phyloP scores from a whole-genome alignment of 2,329 filamentous ascomycete genomes.

The Aureobasidium leucospermi region DNA sequence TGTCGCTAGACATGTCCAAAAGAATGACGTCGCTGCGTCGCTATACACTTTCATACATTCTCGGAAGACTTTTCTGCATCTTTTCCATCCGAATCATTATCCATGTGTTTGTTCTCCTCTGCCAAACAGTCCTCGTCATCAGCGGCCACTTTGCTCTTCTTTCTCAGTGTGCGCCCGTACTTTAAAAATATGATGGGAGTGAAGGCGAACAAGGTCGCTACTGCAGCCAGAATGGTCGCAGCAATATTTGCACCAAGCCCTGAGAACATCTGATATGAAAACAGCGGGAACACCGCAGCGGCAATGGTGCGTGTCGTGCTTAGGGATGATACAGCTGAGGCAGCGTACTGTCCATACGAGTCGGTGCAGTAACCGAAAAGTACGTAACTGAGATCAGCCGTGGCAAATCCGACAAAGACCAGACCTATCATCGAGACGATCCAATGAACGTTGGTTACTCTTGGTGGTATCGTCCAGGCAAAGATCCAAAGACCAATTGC shows the following conservation, averaged over 20 bases:
- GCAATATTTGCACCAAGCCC: slow-evolving; percentile 9
- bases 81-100: slow-evolving; percentile 15
- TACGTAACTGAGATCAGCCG: slow-evolving; percentile 36
- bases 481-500: slow-evolving; percentile 37
- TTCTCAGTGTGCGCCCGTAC: slow-evolving; percentile 16
- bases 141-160: slow-evolving; percentile 16
- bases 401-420: slow-evolving; percentile 37
- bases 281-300: slow-evolving; percentile 30
- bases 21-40: too few species aligned
- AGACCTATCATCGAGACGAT: slow-evolving; percentile 35
- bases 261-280: slow-evolving; percentile 21
- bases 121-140: slow-evolving; percentile 15
- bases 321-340: slow-evolving; percentile 34
- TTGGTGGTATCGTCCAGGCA: slow-evolving; percentile 40
- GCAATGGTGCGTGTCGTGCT: slow-evolving; percentile 30
- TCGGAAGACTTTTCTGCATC: slow-evolving; percentile 1
- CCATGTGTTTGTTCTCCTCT: slow-evolving; percentile 19
- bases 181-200: slow-evolving; percentile 19
- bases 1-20: too few species aligned
- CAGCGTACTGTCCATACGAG: slow-evolving; percentile 35
- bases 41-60: background rate
- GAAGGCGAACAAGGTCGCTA: slow-evolving; percentile 32
- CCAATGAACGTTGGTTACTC: slow-evolving; percentile 30
- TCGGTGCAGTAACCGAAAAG: slow-evolving; percentile 36
- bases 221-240: slow-evolving; percentile 24